Evolutionary conservation across 192 early-diverging fungal genomes (phyloP), one percentile per base, ranked within the genome.

Genomic region (Gaertneriomyces sp.): DNA sequence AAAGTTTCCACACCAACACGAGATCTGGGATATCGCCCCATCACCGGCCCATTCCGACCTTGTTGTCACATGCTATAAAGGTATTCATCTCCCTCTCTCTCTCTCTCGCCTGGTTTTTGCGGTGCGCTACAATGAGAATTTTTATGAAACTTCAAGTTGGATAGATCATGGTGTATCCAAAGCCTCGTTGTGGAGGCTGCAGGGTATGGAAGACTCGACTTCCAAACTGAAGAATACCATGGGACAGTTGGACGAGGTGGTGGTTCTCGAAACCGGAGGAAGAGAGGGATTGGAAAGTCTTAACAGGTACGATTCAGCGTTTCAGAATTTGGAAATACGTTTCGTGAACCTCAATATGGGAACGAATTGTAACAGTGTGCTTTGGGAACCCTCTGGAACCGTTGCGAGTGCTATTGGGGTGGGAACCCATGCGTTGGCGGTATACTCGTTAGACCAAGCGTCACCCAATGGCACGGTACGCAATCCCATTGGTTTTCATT

Each of bases 1-100:
- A 1, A 74, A 81, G 43, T 91, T 82, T 74, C 60, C 60, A 12
- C 92, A 94, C 66, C 66, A 77, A 5, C 74, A 84, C 50, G 88
- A 88, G 58, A 73, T 93, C 16, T 83, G 81, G 79, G 75, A 76
- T 51, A 85, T 93, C 42, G 78, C 87, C 0, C 71, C 87, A 0
- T 84, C 78, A 49, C 87, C 88, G 7, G 49, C 73, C 10, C 64
- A 87, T 17, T 62, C 79, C 4, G 78, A 88, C 53, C 54, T 86
- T 19, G 73, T 91, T 17, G 79, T 90, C 42, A 90, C 89, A 42
- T 78, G 80, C 53, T 77, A 73, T 6, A 63, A 76, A 64, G 72
- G 64, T 53, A 47, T 58, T 56, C 20, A 16, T 14, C 43, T 52
- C 39, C 39, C 25, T 8, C 9, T 0, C 38, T 17, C 53, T 38